phyloP scores from a whole-genome alignment of 2,329 filamentous ascomycete species.

The Fusarium chuoi region DNA sequence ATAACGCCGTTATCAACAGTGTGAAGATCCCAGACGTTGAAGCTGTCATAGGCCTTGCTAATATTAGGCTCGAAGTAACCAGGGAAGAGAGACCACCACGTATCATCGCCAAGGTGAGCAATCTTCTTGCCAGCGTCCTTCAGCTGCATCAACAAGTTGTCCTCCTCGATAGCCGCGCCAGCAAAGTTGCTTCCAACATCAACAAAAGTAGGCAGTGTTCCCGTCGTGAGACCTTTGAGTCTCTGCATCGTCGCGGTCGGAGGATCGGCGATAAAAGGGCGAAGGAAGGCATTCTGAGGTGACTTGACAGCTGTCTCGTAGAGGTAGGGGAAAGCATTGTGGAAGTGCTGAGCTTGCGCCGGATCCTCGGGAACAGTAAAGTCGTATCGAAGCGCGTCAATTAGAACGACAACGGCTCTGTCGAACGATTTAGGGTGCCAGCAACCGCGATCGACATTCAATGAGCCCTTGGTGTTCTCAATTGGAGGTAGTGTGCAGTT shows the following conservation, averaged over 20 bases:
- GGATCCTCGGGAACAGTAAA: conserved; percentile 81
- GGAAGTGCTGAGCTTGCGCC: conserved; percentile 66
- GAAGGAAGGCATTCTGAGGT: conserved; percentile 86
- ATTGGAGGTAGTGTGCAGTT: conserved; percentile 76
- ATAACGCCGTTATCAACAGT: conserved; percentile 96
- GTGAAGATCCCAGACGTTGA: conserved; percentile 98
- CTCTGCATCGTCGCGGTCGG: conserved; percentile 93
- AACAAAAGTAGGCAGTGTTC: conserved; percentile 92
- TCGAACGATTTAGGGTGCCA: conserved; percentile 97
- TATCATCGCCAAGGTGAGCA: conserved; percentile 97
- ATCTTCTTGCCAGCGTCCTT: conserved; percentile 75
- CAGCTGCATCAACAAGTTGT: conserved; percentile 77
- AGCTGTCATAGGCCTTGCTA: conserved; percentile 91
- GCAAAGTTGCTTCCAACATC: conserved; percentile 96
- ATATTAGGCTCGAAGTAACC: conserved; percentile 90
- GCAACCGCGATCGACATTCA: conserved; percentile 74
- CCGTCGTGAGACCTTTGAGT: conserved; percentile 93
- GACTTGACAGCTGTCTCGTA: conserved; percentile 81
- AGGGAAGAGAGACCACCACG: conserved; percentile 93
- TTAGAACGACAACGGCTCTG: conserved; percentile 87
- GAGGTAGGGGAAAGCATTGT: conserved; percentile 87
- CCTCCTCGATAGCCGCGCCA: conserved; percentile 94
- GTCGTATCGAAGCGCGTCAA: conserved; percentile 96
- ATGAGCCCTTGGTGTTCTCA: conserved; percentile 53
- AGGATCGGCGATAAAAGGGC: conserved; percentile 96